These are phyloP conservation scores for Lolium perenne DNA, from an alignment of 176 grass and related monocot genomes.

Conservation along the genomic window DNA sequence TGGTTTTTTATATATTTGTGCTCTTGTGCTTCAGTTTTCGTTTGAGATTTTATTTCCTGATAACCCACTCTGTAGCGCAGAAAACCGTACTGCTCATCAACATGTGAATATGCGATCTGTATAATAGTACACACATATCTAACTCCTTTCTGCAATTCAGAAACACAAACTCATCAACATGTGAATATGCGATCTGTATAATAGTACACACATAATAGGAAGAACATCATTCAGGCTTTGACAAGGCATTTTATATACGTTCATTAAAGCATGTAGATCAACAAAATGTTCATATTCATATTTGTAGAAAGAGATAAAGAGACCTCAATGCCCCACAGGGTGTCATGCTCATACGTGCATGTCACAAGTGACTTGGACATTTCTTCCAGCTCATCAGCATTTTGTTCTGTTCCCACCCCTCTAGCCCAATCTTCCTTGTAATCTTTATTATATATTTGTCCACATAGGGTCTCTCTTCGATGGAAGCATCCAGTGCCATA, in stretches of 20 bases:
- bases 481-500: slow-evolving; percentile 80
- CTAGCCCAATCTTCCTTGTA: slow-evolving; percentile 52
- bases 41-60: no score
- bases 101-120: no score
- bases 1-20: no score
- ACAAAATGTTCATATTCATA: no score
- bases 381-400: slow-evolving; percentile 54
- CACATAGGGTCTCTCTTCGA: slow-evolving; percentile 63
- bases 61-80: no score
- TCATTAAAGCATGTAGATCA: background rate
- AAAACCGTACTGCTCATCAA: no score
- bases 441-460: slow-evolving; percentile 52
- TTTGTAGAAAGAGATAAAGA: slow-evolving; percentile 15
- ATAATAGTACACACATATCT: slow-evolving; percentile 79
- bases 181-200: background rate
- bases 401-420: slow-evolving; percentile 41
- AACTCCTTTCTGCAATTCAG: slow-evolving; percentile 73
- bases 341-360: slow-evolving; percentile 68
- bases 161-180: slow-evolving; percentile 19
- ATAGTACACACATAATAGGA: no score
- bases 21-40: no score
- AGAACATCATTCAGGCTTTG: background rate
- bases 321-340: slow-evolving; percentile 76
- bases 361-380: slow-evolving; percentile 54
- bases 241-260: background rate